Evolutionary conservation across 305 asterid genomes (phyloP), one percentile per base, ranked within the genome.

Genomic region (Fraxinus angustifolia): DNA sequence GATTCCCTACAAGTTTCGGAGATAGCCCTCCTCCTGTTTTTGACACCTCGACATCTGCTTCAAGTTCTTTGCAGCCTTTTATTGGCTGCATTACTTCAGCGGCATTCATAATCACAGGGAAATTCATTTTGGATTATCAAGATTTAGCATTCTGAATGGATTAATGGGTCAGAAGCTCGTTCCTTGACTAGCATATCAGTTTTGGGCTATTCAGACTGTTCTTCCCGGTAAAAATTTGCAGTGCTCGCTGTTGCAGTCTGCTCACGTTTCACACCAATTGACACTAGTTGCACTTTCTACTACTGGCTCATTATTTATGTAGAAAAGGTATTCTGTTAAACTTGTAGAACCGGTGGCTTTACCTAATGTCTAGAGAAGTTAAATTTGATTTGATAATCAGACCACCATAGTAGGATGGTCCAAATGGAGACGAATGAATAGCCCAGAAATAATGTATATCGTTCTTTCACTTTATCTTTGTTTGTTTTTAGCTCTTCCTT

Each of bases 41-140:
- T 40, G 84, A 78, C 17, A 81, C 90, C 36, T 83, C 90, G 0
- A 56, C 80, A 76, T 88, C 98, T 17, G 68, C 19, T 73, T 83
- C 96, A 23, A 84, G 76, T 78, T 50, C 14, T 60, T 81, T 89
- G 79, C 90, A 86, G 68, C 92, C 93, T 8, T 77, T 88, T 5
- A 23, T 86, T 38, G 83, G 88, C 82, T 87, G 82, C 87, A 45
- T 93, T 75, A 4, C 79, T 75, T 68, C 87, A 42, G 75, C 85
- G 76, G 67, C 88, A 23, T 83, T 83, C 48, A 17, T 91, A 21
- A 76, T 83, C 83, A 83, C 89, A 35, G 78, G 85, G 85, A 86
- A 73, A 73, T 80, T 83, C 8, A 34, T 83, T 17, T 76, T 77
- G 78, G 83, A 65, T 23, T 23, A 28, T 68, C 40, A 68, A 68